Percentiles rank a stretch among this genome's conserved stretches.
phyloP scores from a whole-genome alignment of 768 basidiomycete genomes.

The Dioszegia aurantiaca region DNA sequence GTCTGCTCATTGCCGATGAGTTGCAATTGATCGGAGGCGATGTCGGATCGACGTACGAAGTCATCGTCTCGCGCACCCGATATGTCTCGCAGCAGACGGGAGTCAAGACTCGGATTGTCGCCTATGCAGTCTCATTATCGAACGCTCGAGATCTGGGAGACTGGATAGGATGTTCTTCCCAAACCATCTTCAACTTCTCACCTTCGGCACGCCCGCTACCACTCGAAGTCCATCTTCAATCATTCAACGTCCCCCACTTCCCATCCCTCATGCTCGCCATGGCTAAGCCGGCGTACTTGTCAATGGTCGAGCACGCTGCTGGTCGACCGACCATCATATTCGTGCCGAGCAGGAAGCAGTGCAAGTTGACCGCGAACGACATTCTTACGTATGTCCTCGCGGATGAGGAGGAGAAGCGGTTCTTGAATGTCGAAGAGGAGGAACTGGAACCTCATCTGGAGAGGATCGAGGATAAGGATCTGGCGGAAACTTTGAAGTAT shows the following conservation, averaged over 20 bases:
- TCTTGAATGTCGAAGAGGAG: constrained; percentile 79
- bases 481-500: constrained; percentile 77
- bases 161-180: constrained; percentile 92
- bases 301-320: constrained; percentile 80
- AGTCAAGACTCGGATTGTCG: constrained; percentile 87
- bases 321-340: constrained; percentile 86
- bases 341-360: constrained; percentile 89
- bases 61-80: constrained; percentile 91
- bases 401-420: constrained; percentile 76
- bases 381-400: constrained; percentile 82
- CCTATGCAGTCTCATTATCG: constrained; percentile 89
- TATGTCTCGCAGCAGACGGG: constrained; percentile 94
- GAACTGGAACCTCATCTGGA: constrained; percentile 87
- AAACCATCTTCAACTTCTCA: constrained; percentile 96
- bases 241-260: constrained; percentile 94
- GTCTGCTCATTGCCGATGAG: constrained; percentile 90
- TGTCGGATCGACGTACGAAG: constrained; percentile 93
- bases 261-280: constrained; percentile 97
- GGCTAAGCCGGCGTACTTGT: constrained; percentile 96
- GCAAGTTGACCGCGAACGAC: constrained; percentile 88
- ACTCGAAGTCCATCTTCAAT: constrained; percentile 95
- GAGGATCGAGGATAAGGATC: constrained; percentile 69
- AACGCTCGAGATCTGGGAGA: constrained; percentile 94
- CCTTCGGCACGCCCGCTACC: constrained; percentile 95
- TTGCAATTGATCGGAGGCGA: constrained; percentile 92